These are phyloP conservation scores for Micromonas commoda DNA, from an alignment of 139 green algal species.

Conservation along the genomic window DNA sequence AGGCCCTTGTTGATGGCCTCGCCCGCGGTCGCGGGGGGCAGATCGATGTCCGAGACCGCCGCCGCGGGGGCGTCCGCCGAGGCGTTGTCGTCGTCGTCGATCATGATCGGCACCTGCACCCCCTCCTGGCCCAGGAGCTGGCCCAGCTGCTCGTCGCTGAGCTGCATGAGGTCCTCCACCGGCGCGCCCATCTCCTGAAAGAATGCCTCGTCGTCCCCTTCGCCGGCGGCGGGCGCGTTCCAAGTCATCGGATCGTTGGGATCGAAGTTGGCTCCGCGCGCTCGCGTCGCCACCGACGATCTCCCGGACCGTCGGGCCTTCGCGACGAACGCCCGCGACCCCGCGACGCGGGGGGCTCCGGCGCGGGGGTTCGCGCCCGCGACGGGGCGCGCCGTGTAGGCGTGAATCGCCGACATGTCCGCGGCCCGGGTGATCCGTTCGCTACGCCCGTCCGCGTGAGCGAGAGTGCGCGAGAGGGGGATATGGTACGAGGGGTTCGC, in stretches of 20 bases:
- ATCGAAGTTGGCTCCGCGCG: conserved; percentile 3
- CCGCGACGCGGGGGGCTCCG: background rate
- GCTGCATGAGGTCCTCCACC: background rate
- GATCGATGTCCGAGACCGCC: background rate
- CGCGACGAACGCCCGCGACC: background rate
- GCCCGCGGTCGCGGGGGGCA: background rate
- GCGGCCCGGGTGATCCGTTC: too few relatives aligned
- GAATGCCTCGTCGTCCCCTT: background rate
- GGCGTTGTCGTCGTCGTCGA: background rate
- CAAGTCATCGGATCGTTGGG: conserved; percentile 17
- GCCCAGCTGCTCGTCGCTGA: background rate
- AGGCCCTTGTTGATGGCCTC: conserved; percentile 1
- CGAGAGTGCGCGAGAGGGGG: too few relatives aligned
- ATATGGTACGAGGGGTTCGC: too few relatives aligned
- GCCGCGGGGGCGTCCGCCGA: background rate
- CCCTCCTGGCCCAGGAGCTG: background rate
- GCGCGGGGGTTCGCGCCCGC: background rate
- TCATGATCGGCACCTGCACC: background rate
- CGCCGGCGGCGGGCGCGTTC: conserved; percentile 1
- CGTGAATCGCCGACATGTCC: too few relatives aligned
- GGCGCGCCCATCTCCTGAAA: background rate
- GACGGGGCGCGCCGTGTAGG: too few relatives aligned
- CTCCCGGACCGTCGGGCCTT: background rate
- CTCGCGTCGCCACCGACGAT: background rate
- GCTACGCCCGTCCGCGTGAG: too few relatives aligned